phyloP scores from a whole-genome alignment of 2,329 filamentous ascomycete genomes.

The Stemphylium vesicarium region DNA sequence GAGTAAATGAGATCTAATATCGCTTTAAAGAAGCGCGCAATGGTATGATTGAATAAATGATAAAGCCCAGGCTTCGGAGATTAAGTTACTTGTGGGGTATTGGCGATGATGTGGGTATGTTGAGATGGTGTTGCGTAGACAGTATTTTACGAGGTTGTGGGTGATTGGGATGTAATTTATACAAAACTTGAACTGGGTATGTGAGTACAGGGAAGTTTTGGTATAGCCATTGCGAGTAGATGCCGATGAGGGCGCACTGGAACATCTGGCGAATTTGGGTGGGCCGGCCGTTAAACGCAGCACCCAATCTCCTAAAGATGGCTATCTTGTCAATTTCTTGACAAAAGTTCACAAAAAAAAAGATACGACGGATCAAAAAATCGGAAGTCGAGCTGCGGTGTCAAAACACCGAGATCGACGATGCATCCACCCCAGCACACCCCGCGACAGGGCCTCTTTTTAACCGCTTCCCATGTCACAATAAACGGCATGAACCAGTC shows the following conservation, averaged over 20 bases:
- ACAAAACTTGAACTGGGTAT: neutral
- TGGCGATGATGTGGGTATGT: neutral
- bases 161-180: constrained; percentile 3
- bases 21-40: neutral
- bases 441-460: neutral
- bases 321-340: no score
- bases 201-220: neutral
- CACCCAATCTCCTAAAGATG: no score
- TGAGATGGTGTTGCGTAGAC: neutral
- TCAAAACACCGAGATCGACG: neutral
- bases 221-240: neutral
- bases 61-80: constrained; percentile 1
- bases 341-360: no score
- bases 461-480: neutral
- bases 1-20: constrained; percentile 19
- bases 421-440: neutral
- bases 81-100: neutral
- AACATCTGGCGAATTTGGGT: neutral
- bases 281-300: no score
- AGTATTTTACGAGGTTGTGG: neutral
- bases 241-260: neutral
- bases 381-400: neutral
- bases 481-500: neutral
- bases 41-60: neutral
- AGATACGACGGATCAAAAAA: neutral